A percentile compares a stretch with the other conserved stretches of the same genome.
These are phyloP conservation scores for Solanum hybrid DNA, from an alignment of 305 asterid genomes.

Conservation along the genomic window DNA sequence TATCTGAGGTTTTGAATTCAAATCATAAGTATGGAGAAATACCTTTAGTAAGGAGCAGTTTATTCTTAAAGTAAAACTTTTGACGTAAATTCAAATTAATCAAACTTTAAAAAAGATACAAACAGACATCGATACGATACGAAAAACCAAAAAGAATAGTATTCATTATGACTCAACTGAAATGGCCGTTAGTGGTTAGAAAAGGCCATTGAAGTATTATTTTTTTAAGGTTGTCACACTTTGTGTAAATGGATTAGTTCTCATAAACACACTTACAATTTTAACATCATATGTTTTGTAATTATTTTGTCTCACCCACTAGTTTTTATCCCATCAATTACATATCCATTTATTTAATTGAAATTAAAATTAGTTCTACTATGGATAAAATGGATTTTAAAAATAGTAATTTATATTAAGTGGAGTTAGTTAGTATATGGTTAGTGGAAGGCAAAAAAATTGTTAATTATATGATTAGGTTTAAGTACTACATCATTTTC, in stretches of 20 bases:
- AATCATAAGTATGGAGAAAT: neutral
- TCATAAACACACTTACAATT: neutral
- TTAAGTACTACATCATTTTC: neutral
- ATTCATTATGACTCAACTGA: constrained; percentile 6
- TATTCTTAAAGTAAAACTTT: neutral
- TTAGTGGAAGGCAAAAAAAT: constrained; percentile 1
- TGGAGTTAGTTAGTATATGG: constrained; percentile 1
- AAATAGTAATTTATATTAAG: neutral
- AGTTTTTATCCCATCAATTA: neutral
- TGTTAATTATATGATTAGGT: constrained; percentile 6
- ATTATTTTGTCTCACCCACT: constrained; percentile 3
- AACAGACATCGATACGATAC: accelerated
- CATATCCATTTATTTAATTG: neutral
- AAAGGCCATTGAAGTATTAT: neutral
- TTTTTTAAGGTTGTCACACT: constrained; percentile 9
- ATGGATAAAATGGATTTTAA: neutral
- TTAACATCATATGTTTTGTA: constrained; percentile 4
- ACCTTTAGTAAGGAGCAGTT: neutral
- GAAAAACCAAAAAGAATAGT: neutral
- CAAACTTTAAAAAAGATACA: neutral
- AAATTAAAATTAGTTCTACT: neutral
- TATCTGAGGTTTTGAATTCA: neutral
- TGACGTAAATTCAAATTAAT: neutral
- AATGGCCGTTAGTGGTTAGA: constrained; percentile 6
- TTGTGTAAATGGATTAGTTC: neutral